phyloP scores from a whole-genome alignment of 371 early-diverging fungal species.

The Lichtheimia ramosa region DNA sequence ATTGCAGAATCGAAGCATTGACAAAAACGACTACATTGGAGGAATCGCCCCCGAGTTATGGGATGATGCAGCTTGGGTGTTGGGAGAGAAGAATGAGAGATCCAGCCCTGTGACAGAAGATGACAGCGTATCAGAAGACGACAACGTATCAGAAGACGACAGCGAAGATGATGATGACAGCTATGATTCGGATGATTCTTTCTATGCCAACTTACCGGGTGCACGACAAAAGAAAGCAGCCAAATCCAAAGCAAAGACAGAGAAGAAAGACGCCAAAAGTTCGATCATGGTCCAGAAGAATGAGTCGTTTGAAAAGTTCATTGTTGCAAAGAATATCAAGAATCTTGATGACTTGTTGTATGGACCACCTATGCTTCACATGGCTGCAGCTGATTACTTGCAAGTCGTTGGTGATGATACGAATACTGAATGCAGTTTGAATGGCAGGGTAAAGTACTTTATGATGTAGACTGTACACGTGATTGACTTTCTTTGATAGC shows the following conservation, averaged over 20 bases:
- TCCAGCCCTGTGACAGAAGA: background rate
- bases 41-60: background rate
- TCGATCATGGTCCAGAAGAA: background rate
- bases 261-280: background rate
- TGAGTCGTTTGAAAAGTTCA: conserved; percentile 16
- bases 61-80: background rate
- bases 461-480: too few relatives aligned
- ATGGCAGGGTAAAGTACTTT: background rate
- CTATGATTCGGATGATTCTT: conserved; percentile 1
- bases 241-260: background rate
- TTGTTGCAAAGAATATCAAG: conserved; percentile 22
- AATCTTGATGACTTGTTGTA: conserved; percentile 17
- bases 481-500: conserved; percentile 9
- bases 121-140: background rate
- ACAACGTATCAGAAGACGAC: background rate
- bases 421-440: conserved; percentile 18
- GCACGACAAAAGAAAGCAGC: background rate
- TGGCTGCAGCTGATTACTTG: conserved; percentile 25
- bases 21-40: background rate
- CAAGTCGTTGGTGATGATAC: conserved; percentile 20
- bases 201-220: background rate
- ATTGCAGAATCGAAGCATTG: background rate
- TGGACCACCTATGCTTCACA: conserved; percentile 22
- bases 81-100: background rate
- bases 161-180: background rate